Evolutionary conservation across 2,329 filamentous ascomycete species (phyloP), one percentile per base, ranked within the genome.

Genomic region (Cytospora mali): DNA sequence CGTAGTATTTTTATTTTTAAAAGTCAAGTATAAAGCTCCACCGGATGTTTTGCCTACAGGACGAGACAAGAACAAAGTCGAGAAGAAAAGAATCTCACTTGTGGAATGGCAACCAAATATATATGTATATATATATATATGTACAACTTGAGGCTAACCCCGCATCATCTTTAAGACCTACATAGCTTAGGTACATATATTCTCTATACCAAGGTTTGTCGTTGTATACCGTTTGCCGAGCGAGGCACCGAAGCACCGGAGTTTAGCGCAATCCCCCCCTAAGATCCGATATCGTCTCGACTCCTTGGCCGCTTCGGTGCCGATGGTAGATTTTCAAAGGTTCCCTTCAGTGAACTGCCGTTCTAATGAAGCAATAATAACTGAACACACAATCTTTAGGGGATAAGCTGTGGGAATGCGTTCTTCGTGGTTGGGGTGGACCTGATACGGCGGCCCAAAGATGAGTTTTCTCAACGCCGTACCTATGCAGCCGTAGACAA

Each of bases 211-310:
- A 46, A 6, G n/a, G n/a, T 23, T 46, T n/a, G 23, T 46, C 42
- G 18, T 46, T 9, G 13, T 23, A 10, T n/a, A 31, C 49, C 57
- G 57, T 33, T 27, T 1, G 57, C 57, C 57, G 57, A 54, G 25
- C 14, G 54, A 48, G 50, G 57, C 57, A 48, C 57, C 50, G 50
- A 18, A 4, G 33, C 27, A 31, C 25, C 50, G 50, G 50, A 48
- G 6, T 54, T 60, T 33, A 48, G 42, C 6, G 1, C 23, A 10
- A 28, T 21, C 25, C 9, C 11, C 13, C 6, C 18, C 16, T 57
- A 46, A 52, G 50, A 16, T 35, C 48, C 57, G 49, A n/a, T 0
- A 18, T 35, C 25, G n/a, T 33, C 33, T 31, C 49, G 33, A 25
- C n/a, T 11, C n/a, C 16, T 9, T 16, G 27, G 35, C 14, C 11